Evolutionary conservation across 2,329 filamentous ascomycete species (phyloP), one percentile per base, ranked within the genome.

Genomic region (Hymenoscyphus linearis): DNA sequence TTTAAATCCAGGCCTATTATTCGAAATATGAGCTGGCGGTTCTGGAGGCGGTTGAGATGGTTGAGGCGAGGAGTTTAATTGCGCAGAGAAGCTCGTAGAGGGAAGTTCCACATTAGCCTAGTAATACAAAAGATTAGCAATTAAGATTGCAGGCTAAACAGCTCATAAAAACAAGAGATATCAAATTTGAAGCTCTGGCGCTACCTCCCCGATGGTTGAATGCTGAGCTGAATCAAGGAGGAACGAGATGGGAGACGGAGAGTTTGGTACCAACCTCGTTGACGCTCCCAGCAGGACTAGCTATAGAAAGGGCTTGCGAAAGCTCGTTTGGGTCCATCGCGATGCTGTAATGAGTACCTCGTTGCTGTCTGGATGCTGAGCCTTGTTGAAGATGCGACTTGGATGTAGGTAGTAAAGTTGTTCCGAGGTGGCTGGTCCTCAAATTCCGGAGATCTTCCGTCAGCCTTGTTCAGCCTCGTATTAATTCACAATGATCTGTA

Each of bases 1-100:
- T 56, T 69, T 71, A 55, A 70, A 72, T 13, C 62, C 62, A n/a
- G 64, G 53, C 9, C 55, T 65, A 36, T 69, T 71, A 55, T 64
- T 64, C 25, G 62, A 62, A 16, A 61, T 36, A 3, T 62, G 59
- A 12, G 59, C 59, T 40, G 62, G 59, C 0, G 59, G 60, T 31
- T 55, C 52, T 52, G 58, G 50, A 5, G 57, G 35, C 9, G 47
- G 18, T 27, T 22, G 50, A 5, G 57, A 22, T 4, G 47, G 18
- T 27, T 22, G 40, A n/a, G 52, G 22, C 14, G 25, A 44, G n/a
- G 36, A 47, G 25, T 14, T 36, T 12, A 34, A 27, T 14, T 40
- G 40, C 18, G 26, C 26, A 36, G 25, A n/a, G 40, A 56, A 52
- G 12, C 47, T 52, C 9, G 52, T 36, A 16, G 25, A 36, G 36